Evolutionary conservation across 2,329 filamentous ascomycete species (phyloP), one percentile per base, ranked within the genome.

Genomic region (Boeremia exigua): DNA sequence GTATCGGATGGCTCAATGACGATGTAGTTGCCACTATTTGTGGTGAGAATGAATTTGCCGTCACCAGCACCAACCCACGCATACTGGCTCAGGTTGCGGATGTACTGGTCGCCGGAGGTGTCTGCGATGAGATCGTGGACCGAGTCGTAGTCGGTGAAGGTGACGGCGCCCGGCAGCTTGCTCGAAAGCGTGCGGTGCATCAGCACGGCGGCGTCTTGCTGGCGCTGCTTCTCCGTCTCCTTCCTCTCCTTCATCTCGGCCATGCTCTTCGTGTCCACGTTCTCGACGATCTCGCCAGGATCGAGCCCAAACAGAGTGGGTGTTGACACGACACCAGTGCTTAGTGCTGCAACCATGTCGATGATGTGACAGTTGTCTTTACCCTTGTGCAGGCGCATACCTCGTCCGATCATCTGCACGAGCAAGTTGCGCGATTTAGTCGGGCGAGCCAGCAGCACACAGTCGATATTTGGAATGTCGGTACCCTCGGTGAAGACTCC

Each of bases 401-500:
- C 95, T 66, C 95, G 85, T 0, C 95, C 95, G 59, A 99, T 96
- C 95, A 99, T 99, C 76, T 99, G 95, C 0, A 98, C 87, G 1
- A 99, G 84, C 2, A 99, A 80, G 66, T 97, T 98, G n/a, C 90
- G 87, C 14, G 95, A 98, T 64, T 88, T 88, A 1, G 95, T 99
- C 0, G 95, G 95, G 23, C 95, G 82, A 3, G 90, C 92, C 8
- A 99, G 82, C 8, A 99, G 72, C 23, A 99, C 86, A 70, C 95
- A 98, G 78, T 99, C 95, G 62, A 99, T 91, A 72, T 96, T 97
- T 6, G 96, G 95, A 29, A 99, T 96, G 69, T 99, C 95, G 0
- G 95, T 99, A 2, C 95, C 95, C 78, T 99, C 95, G 0, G 94
- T 98, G 69, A 96, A 98, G 36, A 99, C 90, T 8, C 93, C 93